A percentile compares a stretch with the other conserved stretches of the same genome.
Evolutionary conservation across 371 early-diverging fungal species (phyloP).

Genomic region (Mucor racemosus): DNA sequence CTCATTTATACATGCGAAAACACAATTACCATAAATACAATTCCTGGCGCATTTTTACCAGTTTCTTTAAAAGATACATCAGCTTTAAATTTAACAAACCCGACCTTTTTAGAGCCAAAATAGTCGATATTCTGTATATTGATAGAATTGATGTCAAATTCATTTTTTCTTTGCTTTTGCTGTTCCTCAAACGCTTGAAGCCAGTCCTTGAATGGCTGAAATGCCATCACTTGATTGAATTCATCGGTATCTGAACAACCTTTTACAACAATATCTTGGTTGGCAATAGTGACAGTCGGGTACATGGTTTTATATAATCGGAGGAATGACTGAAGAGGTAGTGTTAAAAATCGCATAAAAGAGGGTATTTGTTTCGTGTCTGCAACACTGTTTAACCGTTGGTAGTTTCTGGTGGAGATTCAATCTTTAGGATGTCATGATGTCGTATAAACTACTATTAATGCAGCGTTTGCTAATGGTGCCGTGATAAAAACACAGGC

Average conservation of each 20-base stretch:
- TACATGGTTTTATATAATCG: conserved; percentile 8
- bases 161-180: conserved; percentile 40
- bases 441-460: neutral
- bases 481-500: neutral
- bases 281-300: conserved; percentile 31
- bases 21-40: conserved; percentile 73
- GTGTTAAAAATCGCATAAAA: conserved; percentile 3
- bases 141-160: conserved; percentile 50
- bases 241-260: conserved; percentile 19
- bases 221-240: conserved; percentile 48
- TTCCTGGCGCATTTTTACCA: conserved; percentile 68
- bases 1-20: neutral
- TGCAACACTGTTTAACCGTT: neutral
- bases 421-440: neutral
- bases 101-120: conserved; percentile 67
- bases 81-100: conserved; percentile 78
- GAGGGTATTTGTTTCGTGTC: neutral
- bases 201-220: conserved; percentile 73
- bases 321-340: neutral
- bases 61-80: conserved; percentile 57
- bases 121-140: conserved; percentile 73
- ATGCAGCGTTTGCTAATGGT: neutral
- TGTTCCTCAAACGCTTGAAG: conserved; percentile 51
- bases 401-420: conserved; percentile 1
- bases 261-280: conserved; percentile 29